Percentiles rank a stretch among this genome's conserved stretches.
phyloP scores from a whole-genome alignment of 176 grass and related monocot species.

The Eleusine indica region DNA sequence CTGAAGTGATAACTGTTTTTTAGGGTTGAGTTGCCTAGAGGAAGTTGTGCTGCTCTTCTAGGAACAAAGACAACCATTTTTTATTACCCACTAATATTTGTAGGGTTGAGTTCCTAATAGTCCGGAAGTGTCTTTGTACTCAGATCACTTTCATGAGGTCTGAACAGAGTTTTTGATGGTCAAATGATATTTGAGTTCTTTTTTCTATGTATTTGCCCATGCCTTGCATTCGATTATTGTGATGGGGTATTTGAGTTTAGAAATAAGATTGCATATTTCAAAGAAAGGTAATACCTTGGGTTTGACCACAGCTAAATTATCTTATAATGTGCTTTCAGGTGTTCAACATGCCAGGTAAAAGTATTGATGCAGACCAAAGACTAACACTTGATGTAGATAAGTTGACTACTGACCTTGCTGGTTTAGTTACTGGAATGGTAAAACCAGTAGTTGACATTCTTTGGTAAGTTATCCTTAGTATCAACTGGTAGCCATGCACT shows the following conservation, averaged over 20 bases:
- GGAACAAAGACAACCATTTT: not conserved
- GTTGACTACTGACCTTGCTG: constrained; percentile 90
- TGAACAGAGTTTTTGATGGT: constrained; percentile 15
- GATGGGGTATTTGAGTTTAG: constrained; percentile 12
- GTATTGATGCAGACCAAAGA: constrained; percentile 96
- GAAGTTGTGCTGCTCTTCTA: not conserved
- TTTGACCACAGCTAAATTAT: constrained; percentile 29
- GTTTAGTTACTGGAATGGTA: constrained; percentile 98
- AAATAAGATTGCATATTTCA: constrained; percentile 24
- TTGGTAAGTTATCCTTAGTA: constrained; percentile 66
- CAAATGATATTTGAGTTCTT: constrained; percentile 14
- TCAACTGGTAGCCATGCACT: constrained; percentile 8
- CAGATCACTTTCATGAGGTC: constrained; percentile 18
- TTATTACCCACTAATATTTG: not conserved
- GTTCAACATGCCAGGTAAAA: constrained; percentile 83
- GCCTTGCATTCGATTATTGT: constrained; percentile 12
- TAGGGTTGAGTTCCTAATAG: not conserved
- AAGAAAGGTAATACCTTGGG: constrained; percentile 7
- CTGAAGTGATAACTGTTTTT: not conserved
- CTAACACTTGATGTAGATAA: constrained; percentile 94
- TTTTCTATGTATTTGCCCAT: not conserved
- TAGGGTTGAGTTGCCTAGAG: not conserved
- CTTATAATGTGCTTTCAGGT: constrained; percentile 63
- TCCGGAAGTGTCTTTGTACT: too few species aligned
- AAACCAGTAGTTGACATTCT: constrained; percentile 96